Conservation (phyloP, 345 rosid genomes). For the Populus nigra region DNA sequence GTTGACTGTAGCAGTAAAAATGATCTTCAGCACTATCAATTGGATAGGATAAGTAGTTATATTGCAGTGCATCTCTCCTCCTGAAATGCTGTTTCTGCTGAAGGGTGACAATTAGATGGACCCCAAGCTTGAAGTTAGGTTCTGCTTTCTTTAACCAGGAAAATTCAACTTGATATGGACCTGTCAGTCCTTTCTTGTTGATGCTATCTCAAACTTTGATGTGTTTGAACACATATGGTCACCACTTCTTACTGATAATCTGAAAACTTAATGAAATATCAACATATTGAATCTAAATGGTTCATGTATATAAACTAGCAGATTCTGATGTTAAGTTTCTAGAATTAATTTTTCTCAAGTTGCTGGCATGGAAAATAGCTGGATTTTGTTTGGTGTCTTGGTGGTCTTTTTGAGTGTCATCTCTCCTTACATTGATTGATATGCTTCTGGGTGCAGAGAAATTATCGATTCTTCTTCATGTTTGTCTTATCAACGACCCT, state of each 20-base stretch:
- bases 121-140: neutral
- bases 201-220: neutral
- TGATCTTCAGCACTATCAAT: neutral
- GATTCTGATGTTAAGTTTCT: neutral
- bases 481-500: slow-evolving; percentile 73
- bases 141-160: neutral
- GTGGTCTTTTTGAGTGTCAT: neutral
- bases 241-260: neutral
- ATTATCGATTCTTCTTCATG: slow-evolving; percentile 96
- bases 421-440: neutral
- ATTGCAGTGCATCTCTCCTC: neutral
- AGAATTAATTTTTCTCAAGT: neutral
- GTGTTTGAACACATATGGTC: neutral
- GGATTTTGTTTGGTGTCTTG: neutral
- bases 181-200: neutral
- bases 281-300: neutral
- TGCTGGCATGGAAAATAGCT: neutral
- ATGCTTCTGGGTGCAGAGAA: slow-evolving; percentile 66
- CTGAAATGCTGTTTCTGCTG: neutral
- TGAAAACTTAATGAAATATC: slow-evolving; percentile 1
- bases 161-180: neutral
- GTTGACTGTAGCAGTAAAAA: neutral
- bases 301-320: neutral
- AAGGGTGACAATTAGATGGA: neutral
- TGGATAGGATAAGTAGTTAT: neutral